phyloP scores from a whole-genome alignment of 768 basidiomycete species.

The Dentipellis sp. region DNA sequence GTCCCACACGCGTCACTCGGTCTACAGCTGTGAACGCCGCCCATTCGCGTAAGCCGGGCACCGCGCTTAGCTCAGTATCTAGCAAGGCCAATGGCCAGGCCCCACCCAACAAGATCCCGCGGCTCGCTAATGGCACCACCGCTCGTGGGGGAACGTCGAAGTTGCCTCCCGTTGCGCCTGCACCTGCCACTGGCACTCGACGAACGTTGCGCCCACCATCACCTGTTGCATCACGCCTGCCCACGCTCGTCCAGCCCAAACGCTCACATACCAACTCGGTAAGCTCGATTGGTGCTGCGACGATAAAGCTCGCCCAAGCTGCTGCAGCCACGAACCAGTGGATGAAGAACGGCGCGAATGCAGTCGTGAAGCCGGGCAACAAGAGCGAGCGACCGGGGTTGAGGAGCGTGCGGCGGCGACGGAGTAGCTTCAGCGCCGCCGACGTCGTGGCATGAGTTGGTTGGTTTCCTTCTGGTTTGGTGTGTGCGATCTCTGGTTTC shows the following conservation, averaged over 20 bases:
- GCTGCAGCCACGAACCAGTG: conserved; percentile 38
- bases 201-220: conserved; percentile 43
- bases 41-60: conserved; percentile 17
- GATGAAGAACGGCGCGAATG: conserved; percentile 65
- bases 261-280: conserved; percentile 32
- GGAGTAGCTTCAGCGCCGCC: conserved; percentile 83
- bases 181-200: conserved; percentile 21
- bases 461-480: conserved; percentile 7
- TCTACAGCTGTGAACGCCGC: conserved; percentile 41
- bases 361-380: conserved; percentile 62
- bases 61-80: conserved; percentile 12
- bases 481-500: background rate
- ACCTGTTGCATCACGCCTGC: conserved; percentile 68
- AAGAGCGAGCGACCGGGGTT: conserved; percentile 70
- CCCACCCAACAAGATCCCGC: conserved; percentile 31
- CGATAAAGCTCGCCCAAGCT: conserved; percentile 28
- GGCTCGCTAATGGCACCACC: conserved; percentile 30
- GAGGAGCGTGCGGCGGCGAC: conserved; percentile 61
- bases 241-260: conserved; percentile 45
- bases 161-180: conserved; percentile 20
- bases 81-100: conserved; percentile 21
- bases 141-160: conserved; percentile 34
- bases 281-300: conserved; percentile 41
- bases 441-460: conserved; percentile 64
- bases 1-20: conserved; percentile 65